Percentiles rank a stretch among this genome's conserved stretches.
Evolutionary conservation across 2,329 filamentous ascomycete genomes (phyloP).

Genomic region (Pyrenophora teres): DNA sequence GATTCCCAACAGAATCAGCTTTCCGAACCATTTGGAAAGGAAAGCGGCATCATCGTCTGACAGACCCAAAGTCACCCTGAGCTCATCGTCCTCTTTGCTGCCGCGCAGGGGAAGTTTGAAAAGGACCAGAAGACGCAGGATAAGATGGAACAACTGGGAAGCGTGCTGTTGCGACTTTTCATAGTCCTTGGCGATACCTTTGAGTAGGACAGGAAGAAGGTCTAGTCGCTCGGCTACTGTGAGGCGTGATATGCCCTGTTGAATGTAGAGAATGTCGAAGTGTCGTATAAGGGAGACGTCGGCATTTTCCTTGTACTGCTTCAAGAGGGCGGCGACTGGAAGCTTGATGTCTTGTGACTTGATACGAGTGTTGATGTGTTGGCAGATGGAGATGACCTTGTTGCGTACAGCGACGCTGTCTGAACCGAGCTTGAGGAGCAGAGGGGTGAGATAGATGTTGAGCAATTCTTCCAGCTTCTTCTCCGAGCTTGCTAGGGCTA

Average conservation of each 20-base stretch:
- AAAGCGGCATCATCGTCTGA: constrained; percentile 73
- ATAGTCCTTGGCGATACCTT: constrained; percentile 66
- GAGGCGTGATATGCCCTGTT: constrained; percentile 74
- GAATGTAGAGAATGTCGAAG: constrained; percentile 86
- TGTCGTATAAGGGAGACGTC: constrained; percentile 76
- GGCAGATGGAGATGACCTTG: constrained; percentile 74
- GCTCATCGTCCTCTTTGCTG: constrained; percentile 73
- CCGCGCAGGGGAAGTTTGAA: constrained; percentile 75
- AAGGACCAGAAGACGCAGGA: constrained; percentile 75
- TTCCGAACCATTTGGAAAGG: constrained; percentile 74
- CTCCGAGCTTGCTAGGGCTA: constrained; percentile 82
- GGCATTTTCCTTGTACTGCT: constrained; percentile 81
- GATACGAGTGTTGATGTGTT: constrained; percentile 71
- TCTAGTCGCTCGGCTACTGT: constrained; percentile 67
- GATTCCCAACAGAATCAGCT: constrained; percentile 70
- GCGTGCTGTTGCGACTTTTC: constrained; percentile 60
- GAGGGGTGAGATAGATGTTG: constrained; percentile 75
- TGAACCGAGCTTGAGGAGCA: constrained; percentile 85
- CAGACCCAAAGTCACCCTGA: constrained; percentile 70
- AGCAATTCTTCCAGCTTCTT: constrained; percentile 79
- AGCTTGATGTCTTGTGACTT: constrained; percentile 70
- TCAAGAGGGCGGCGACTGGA: constrained; percentile 80
- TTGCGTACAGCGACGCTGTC: constrained; percentile 78
- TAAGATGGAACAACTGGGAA: constrained; percentile 77
- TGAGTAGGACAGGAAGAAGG: constrained; percentile 71